These are phyloP conservation scores for Podospora pseudopauciseta DNA, from an alignment of 495 filamentous ascomycete genomes.

Conservation along the genomic window DNA sequence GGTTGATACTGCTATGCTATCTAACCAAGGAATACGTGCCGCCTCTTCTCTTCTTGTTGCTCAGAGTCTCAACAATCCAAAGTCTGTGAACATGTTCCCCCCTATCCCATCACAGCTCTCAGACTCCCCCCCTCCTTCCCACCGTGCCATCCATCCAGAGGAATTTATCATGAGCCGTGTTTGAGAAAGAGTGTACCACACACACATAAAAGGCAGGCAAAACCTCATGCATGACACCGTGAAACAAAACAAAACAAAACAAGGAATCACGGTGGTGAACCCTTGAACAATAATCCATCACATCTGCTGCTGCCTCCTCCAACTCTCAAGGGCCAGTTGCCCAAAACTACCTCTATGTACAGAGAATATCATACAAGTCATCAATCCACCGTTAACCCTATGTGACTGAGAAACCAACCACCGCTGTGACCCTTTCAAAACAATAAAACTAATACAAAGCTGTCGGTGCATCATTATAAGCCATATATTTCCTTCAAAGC, in stretches of 20 bases:
- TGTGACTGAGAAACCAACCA: background rate
- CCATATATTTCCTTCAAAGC: background rate
- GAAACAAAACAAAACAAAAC: background rate
- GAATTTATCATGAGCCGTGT: background rate
- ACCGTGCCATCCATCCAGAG: background rate
- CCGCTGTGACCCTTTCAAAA: background rate
- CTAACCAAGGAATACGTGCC: no score
- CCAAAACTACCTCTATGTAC: background rate
- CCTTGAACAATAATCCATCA: background rate
- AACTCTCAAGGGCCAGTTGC: background rate
- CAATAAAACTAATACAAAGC: background rate
- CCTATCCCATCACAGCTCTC: background rate
- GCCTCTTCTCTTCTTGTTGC: no score
- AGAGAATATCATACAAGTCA: background rate
- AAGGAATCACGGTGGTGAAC: background rate
- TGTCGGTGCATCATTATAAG: background rate
- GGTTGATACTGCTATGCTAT: no score
- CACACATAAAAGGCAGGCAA: background rate
- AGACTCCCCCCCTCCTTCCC: background rate
- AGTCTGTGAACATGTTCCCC: no score
- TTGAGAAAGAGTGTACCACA: background rate
- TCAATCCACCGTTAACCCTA: background rate
- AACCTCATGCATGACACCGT: background rate
- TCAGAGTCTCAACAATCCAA: no score
- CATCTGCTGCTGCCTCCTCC: background rate